A percentile compares a stretch with the other conserved stretches of the same genome.
phyloP scores from a whole-genome alignment of 495 filamentous ascomycete species.

The Ramalina peruviana region DNA sequence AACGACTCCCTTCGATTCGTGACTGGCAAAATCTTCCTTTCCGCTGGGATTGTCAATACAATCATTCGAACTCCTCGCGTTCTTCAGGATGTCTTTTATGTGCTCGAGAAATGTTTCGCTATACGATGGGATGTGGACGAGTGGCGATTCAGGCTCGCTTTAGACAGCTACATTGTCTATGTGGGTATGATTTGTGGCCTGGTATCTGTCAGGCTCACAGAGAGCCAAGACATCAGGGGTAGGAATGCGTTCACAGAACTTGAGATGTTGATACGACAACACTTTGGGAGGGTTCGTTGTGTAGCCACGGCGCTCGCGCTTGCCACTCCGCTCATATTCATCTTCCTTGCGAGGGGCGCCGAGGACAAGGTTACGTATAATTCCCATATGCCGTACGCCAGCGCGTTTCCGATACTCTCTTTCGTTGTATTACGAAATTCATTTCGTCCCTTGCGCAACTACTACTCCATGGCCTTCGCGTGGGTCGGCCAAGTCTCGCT shows the following conservation, averaged over 20 bases:
- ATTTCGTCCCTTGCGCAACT: conserved; percentile 23
- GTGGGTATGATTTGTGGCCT: conserved; percentile 36
- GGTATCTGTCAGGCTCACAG: conserved; percentile 18
- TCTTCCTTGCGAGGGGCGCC: conserved; percentile 19
- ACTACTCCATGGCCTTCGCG: conserved; percentile 32
- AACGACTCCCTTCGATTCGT: conserved; percentile 33
- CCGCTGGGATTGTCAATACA: conserved; percentile 27
- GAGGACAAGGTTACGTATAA: conserved; percentile 33
- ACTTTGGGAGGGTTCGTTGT: conserved; percentile 11
- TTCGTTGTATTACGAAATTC: conserved; percentile 39
- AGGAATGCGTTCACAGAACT: neutral
- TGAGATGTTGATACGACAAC: conserved; percentile 3
- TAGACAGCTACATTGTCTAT: conserved; percentile 39
- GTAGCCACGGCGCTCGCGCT: conserved; percentile 13
- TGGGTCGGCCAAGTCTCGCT: conserved; percentile 42
- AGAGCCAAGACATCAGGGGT: conserved; percentile 5
- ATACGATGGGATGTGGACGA: conserved; percentile 31
- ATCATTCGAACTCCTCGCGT: conserved; percentile 30
- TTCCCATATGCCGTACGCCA: conserved; percentile 37
- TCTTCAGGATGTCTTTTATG: conserved; percentile 27
- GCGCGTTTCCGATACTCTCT: conserved; percentile 37
- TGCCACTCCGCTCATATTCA: conserved; percentile 20
- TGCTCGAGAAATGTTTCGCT: conserved; percentile 23
- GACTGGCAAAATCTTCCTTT: conserved; percentile 33
- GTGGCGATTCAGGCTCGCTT: conserved; percentile 30